phyloP scores from a whole-genome alignment of 805 yeast genomes.

The Sugiyamaella mastotermitis region DNA sequence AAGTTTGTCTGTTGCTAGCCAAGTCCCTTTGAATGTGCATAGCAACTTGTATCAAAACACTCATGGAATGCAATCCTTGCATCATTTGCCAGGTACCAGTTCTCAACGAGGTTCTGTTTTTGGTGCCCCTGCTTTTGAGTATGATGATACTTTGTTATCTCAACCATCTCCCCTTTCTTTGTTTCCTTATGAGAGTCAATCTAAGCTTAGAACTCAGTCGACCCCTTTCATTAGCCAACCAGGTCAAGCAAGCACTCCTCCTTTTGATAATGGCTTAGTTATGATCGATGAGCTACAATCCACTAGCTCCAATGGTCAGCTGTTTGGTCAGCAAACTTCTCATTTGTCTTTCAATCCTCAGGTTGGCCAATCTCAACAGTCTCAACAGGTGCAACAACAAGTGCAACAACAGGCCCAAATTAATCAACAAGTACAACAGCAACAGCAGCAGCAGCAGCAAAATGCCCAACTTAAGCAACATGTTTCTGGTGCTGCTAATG shows the following conservation, averaged over 20 bases:
- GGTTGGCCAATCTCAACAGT: not conserved
- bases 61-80: slow-evolving; percentile 3
- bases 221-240: not conserved
- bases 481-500: too few species aligned
- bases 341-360: not conserved
- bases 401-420: not conserved
- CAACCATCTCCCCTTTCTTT: not conserved
- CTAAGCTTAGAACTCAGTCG: not conserved
- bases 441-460: slow-evolving; percentile 7
- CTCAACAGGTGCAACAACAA: not conserved
- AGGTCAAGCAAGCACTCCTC: not conserved
- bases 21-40: not conserved
- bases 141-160: not conserved
- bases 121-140: not conserved
- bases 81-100: slow-evolving; percentile 1
- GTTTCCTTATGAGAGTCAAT: not conserved
- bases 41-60: not conserved
- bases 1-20: slow-evolving; percentile 2
- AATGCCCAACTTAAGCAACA: slow-evolving; percentile 14
- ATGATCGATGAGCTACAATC: too few species aligned
- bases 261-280: not conserved
- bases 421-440: not conserved
- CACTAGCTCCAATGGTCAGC: not conserved
- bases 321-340: too few species aligned
- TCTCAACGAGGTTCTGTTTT: not conserved